phyloP scores from a whole-genome alignment of 108 stramenopile genomes.

The Hondaea fermentalgiana region DNA sequence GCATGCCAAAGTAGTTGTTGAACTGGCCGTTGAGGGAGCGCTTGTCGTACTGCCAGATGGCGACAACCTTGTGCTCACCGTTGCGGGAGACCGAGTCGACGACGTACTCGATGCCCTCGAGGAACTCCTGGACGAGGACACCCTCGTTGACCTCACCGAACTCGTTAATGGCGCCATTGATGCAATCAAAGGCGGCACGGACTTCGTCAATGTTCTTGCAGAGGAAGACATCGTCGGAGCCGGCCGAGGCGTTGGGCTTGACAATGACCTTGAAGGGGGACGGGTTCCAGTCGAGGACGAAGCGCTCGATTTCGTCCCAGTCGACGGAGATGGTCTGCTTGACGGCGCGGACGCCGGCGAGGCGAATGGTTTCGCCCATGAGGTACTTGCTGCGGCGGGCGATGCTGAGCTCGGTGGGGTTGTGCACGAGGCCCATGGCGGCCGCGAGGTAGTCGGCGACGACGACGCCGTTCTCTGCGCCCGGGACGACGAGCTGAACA shows the following conservation, averaged over 20 bases:
- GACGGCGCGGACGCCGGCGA: slow-evolving; percentile 66
- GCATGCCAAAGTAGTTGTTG: slow-evolving; percentile 72
- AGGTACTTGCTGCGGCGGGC: slow-evolving; percentile 81
- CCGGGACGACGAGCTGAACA: slow-evolving; percentile 33
- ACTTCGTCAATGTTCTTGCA: slow-evolving; percentile 77
- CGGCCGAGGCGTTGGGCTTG: slow-evolving; percentile 82
- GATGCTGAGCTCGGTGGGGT: slow-evolving; percentile 65
- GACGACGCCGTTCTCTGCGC: slow-evolving; percentile 49
- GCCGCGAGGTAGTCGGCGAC: slow-evolving; percentile 35
- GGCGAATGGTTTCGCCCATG: slow-evolving; percentile 73
- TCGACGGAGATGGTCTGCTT: slow-evolving; percentile 62
- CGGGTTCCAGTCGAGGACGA: slow-evolving; percentile 50
- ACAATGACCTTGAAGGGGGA: slow-evolving; percentile 74
- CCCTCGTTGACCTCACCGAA: slow-evolving; percentile 61
- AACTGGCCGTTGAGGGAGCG: slow-evolving; percentile 61
- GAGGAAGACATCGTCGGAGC: slow-evolving; percentile 84
- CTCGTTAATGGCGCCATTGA: slow-evolving; percentile 71
- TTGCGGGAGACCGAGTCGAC: slow-evolving; percentile 74
- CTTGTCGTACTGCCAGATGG: slow-evolving; percentile 89
- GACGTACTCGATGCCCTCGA: slow-evolving; percentile 78
- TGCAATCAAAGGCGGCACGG: slow-evolving; percentile 69
- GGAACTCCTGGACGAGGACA: slow-evolving; percentile 74
- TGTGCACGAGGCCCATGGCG: slow-evolving; percentile 59
- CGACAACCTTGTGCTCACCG: slow-evolving; percentile 79
- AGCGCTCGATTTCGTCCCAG: slow-evolving; percentile 65